Evolutionary conservation across 2,329 filamentous ascomycete genomes (phyloP), one percentile per base, ranked within the genome.

Genomic region (Orbilia brochopaga): DNA sequence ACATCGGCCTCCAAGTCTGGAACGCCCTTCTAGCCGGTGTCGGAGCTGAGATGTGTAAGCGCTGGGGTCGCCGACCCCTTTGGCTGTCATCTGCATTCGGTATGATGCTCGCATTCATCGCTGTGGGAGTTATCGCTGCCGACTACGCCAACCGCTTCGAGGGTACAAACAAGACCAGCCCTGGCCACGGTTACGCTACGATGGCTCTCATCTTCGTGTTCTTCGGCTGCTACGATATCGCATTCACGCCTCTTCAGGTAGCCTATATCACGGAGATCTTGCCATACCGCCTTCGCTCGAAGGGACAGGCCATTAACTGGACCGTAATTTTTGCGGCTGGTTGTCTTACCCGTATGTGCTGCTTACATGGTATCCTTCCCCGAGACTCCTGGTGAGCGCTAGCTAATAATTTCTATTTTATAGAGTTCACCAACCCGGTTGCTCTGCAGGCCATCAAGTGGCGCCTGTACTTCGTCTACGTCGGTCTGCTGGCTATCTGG

Each of bases 201-300:
- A 81, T 87, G 30, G 82, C 83, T 21, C 85, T 86, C 74, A 82
- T 87, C 73, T 87, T 85, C 82, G 78, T 85, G 19, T 87, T 86
- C 75, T 83, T 83, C 59, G 80, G 85, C 75, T 85, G 84, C 75
- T 87, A 87, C 78, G 84, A 85, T 73, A 84, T 87, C 65, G 85
- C 83, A 52, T 87, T 85, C 78, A 85, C 83, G 0, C 84, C 85
- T 53, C 80, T 87, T 46, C 80, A 86, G 10, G 81, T 86, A 42
- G 82, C 83, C 57, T 87, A 87, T 74, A 82, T 84, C 0, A 81
- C 86, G 6, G 85, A 87, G 78, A 80, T 87, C 32, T 80, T 86
- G 15, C 85, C 85, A 0, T 87, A 85, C 79, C 81, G 82, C 54
- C 79, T 86, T 24, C 84, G 85, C 53, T 73, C 75, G 21, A 75